Base-by-base conservation (phyloP, 2,329 filamentous ascomycete species). In the Didymella exigua region DNA sequence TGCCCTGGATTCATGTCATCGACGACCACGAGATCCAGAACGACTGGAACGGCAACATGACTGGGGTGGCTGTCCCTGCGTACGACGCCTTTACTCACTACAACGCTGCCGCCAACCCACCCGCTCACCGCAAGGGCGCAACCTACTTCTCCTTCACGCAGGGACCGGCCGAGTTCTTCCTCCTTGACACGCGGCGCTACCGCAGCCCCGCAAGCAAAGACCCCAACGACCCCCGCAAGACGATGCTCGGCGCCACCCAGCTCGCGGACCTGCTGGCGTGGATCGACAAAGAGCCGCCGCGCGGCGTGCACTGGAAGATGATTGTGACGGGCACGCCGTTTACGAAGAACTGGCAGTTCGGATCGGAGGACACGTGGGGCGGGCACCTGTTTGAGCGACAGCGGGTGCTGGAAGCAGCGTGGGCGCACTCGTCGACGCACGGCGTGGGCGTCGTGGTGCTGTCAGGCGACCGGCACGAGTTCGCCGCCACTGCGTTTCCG, bases 1-100 rank as follows among this genome's bases (percentile, higher is more conserved):
- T 98, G n/a, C 96, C 93, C 66, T 99, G 95, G 95, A 91, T 98
- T 38, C 95, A 99, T 69, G 93, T 96, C 2, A 84, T 97, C 6
- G 95, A 99, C 70, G 95, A 99, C 72, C 95, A 99, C 68, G 95
- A 99, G 72, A 97, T 99, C 58, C 84, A 85, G 5, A 98, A 99
- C 66, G 95, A 98, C 76, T 98, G 93, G 92, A 86, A 89, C 56
- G 81, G 84, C 16, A 95, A 93, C 71, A 88, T 85, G 13, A 92
- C 90, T 0, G 90, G 90, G 5, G 84, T 96, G 0, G 97, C 93
- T 70, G 76, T 82, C 2, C 85, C 89, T 0, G 93, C 93, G 4
- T 85, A 90, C 38, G 91, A 96, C 56, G 91, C 93, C 0, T 99
- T 90, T 80, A 80, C 87, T 42, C 85, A 92, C 69, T 99, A 99